Percentiles rank a stretch among this genome's conserved stretches.
Evolutionary conservation across 2,329 filamentous ascomycete species (phyloP).

Genomic region (Pezicula rhizophila): DNA sequence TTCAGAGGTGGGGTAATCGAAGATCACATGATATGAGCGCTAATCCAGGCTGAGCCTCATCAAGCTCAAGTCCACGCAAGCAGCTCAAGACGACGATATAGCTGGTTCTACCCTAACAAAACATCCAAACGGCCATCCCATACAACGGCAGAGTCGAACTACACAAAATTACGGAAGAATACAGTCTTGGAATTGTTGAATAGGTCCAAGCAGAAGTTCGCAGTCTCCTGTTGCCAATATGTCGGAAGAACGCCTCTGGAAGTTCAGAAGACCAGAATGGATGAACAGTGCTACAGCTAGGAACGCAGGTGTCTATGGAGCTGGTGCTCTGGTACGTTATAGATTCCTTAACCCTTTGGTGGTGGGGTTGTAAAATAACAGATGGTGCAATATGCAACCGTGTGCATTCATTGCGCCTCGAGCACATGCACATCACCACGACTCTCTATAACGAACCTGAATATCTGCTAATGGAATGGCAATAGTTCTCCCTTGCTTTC

Average conservation of each 20-base stretch:
- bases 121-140: no score
- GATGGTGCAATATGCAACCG: background rate
- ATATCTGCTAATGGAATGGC: constrained; percentile 6
- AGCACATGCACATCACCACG: background rate
- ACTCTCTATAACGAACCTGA: background rate
- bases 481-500: constrained; percentile 61
- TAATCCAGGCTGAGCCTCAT: no score
- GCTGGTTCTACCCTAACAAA: no score
- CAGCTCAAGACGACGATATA: no score
- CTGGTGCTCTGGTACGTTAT: constrained; percentile 53
- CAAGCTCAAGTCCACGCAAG: no score
- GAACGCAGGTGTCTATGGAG: constrained; percentile 56
- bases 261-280: constrained; percentile 62
- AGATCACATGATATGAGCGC: no score
- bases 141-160: no score
- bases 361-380: background rate
- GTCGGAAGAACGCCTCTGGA: constrained; percentile 62
- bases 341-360: background rate
- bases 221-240: constrained; percentile 28
- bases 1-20: no score
- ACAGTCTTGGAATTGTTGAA: no score
- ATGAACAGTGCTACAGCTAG: constrained; percentile 58
- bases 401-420: background rate
- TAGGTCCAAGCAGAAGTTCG: no score
- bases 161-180: no score